phyloP scores from a whole-genome alignment of 768 basidiomycete genomes.

The Cyclocybe aegerita region DNA sequence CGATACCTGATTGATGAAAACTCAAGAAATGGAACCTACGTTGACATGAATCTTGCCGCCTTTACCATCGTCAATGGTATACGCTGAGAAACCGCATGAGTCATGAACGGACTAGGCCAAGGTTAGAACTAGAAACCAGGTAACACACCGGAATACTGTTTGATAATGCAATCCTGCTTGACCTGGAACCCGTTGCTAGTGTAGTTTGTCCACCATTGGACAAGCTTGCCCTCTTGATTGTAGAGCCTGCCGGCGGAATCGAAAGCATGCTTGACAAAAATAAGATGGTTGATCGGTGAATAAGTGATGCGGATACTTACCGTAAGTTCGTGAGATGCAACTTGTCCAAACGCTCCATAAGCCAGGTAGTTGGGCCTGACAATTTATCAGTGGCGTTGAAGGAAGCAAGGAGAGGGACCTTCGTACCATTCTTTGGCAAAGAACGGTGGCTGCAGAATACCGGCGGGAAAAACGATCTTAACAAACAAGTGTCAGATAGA shows the following conservation, averaged over 20 bases:
- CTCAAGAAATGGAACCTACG: constrained; percentile 37
- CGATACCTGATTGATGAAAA: neutral
- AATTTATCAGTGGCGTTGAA: neutral
- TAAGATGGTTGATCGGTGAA: neutral
- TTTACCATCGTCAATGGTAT: constrained; percentile 82
- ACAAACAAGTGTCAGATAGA: neutral
- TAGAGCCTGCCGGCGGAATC: constrained; percentile 89
- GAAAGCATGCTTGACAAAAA: constrained; percentile 69
- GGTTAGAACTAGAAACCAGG: neutral
- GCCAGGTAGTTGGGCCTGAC: constrained; percentile 83
- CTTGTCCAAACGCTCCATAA: constrained; percentile 91
- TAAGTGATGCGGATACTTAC: constrained; percentile 37
- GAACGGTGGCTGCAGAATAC: constrained; percentile 91
- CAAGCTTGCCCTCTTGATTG: constrained; percentile 84
- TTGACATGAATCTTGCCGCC: constrained; percentile 86
- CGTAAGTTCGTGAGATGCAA: constrained; percentile 91
- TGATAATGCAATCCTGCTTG: constrained; percentile 85
- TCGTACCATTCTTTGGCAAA: constrained; percentile 76
- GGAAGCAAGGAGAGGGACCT: neutral
- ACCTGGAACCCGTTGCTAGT: constrained; percentile 83
- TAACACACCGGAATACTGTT: constrained; percentile 78
- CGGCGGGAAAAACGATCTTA: constrained; percentile 96
- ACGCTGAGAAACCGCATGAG: constrained; percentile 41
- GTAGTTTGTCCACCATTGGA: constrained; percentile 90
- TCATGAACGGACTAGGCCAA: neutral